These are phyloP conservation scores for Jatropha curcas DNA, from an alignment of 345 rosid genomes.

Conservation along the genomic window DNA sequence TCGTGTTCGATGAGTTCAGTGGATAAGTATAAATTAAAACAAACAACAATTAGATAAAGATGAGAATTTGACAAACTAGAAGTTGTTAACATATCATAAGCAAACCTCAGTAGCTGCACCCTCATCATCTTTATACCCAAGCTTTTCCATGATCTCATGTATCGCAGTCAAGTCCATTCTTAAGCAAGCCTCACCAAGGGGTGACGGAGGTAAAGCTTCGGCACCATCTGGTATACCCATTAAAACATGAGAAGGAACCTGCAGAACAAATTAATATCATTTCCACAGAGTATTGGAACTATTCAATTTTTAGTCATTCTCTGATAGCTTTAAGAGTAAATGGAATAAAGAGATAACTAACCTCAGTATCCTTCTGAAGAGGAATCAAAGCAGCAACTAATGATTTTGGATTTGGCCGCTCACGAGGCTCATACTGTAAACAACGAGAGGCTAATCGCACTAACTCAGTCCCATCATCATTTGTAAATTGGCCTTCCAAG, in stretches of 20 bases:
- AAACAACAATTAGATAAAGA: too few relatives aligned
- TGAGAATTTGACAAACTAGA: too few relatives aligned
- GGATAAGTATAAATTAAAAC: background rate
- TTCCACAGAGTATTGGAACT: constrained; percentile 9
- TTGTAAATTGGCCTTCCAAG: constrained; percentile 79
- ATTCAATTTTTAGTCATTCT: background rate
- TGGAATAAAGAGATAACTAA: constrained; percentile 21
- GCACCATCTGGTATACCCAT: constrained; percentile 71
- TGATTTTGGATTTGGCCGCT: constrained; percentile 73
- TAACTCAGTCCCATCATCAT: constrained; percentile 69
- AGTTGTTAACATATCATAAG: constrained; percentile 1
- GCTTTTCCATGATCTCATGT: constrained; percentile 67
- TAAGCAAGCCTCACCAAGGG: constrained; percentile 84
- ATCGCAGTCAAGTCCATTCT: constrained; percentile 79
- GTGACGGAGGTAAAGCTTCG: constrained; percentile 58
- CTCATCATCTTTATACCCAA: constrained; percentile 87
- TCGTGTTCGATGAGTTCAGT: background rate
- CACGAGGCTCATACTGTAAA: constrained; percentile 79
- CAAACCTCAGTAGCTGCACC: constrained; percentile 80
- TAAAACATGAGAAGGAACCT: constrained; percentile 71
- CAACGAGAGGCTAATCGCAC: constrained; percentile 80
- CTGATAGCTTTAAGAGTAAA: background rate
- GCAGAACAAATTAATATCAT: constrained; percentile 18
- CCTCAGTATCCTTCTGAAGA: constrained; percentile 86
- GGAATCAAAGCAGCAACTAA: constrained; percentile 66